Conservation (phyloP, 192 early-diverging fungal genomes). For the Umbelopsis sp. region DNA sequence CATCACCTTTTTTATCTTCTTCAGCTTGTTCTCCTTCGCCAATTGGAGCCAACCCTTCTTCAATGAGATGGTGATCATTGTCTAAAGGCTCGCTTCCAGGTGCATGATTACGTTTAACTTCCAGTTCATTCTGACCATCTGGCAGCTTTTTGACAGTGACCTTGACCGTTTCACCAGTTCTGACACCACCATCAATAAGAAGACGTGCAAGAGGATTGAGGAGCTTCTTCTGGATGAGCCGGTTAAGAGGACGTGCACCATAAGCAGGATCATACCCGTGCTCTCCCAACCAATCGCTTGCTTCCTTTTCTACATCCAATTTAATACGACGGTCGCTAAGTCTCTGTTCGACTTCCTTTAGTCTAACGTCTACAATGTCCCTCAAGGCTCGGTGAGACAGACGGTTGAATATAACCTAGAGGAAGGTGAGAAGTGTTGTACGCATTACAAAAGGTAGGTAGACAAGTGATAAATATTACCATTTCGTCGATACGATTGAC, state of each 20-base stretch:
- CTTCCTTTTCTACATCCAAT: conserved; percentile 54
- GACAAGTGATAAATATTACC: conserved; percentile 35
- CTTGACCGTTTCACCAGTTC: conserved; percentile 53
- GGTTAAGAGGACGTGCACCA: conserved; percentile 70
- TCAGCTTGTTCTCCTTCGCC: conserved; percentile 30
- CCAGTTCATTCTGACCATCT: conserved; percentile 24
- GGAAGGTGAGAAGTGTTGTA: not conserved
- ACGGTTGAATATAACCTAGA: conserved; percentile 65
- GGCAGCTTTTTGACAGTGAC: conserved; percentile 32
- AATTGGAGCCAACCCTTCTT: conserved; percentile 21
- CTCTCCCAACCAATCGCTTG: conserved; percentile 64
- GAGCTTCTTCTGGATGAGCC: conserved; percentile 64
- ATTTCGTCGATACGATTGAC: conserved; percentile 96
- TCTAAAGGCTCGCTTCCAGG: not conserved
- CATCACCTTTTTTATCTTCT: conserved; percentile 14
- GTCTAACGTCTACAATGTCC: conserved; percentile 74
- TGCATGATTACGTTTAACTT: conserved; percentile 33
- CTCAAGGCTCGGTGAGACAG: conserved; percentile 65
- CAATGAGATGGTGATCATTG: conserved; percentile 1
- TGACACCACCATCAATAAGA: conserved; percentile 67
- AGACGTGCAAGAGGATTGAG: conserved; percentile 60
- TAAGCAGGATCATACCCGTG: conserved; percentile 70
- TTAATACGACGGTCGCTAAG: conserved; percentile 57
- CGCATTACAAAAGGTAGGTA: not conserved
- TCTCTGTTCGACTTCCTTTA: conserved; percentile 64